These are phyloP conservation scores for Leccinum angustisporum DNA, from an alignment of 1,284 basidiomycete genomes.

Conservation along the genomic window DNA sequence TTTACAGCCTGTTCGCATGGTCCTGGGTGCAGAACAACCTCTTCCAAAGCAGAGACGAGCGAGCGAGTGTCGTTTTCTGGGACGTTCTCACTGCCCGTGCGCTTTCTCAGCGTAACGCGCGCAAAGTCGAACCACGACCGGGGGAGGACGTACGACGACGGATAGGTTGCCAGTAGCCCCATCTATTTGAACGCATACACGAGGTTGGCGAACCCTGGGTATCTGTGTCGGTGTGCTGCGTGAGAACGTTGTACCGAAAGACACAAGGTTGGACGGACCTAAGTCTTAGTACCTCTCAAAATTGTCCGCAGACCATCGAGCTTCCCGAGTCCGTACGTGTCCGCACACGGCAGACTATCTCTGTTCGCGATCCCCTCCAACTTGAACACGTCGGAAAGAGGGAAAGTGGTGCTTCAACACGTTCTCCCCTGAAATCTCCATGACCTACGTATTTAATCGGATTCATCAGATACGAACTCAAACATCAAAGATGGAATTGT, in stretches of 20 bases:
- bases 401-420: conserved; percentile 64
- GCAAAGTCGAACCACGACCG: conserved; percentile 48
- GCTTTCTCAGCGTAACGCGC: conserved; percentile 36
- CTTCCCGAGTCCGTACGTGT: conserved; percentile 65
- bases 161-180: conserved; percentile 62
- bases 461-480: neutral
- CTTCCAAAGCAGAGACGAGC: conserved; percentile 37
- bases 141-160: conserved; percentile 38
- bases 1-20: conserved; percentile 41
- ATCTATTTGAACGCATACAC: conserved; percentile 75
- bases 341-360: conserved; percentile 78
- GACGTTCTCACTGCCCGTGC: neutral
- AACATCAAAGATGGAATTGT: neutral
- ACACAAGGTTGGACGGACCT: conserved; percentile 43
- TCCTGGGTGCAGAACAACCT: conserved; percentile 37
- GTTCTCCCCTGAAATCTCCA: conserved; percentile 50
- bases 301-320: conserved; percentile 60
- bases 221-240: conserved; percentile 45
- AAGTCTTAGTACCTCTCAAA: conserved; percentile 84
- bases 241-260: neutral
- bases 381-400: conserved; percentile 63
- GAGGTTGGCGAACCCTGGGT: conserved; percentile 81
- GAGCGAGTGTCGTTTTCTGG: conserved; percentile 35
- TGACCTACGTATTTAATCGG: conserved; percentile 43
- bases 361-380: conserved; percentile 91